phyloP scores from a whole-genome alignment of 495 filamentous ascomycete species.

The Hyaloscypha finlandica region DNA sequence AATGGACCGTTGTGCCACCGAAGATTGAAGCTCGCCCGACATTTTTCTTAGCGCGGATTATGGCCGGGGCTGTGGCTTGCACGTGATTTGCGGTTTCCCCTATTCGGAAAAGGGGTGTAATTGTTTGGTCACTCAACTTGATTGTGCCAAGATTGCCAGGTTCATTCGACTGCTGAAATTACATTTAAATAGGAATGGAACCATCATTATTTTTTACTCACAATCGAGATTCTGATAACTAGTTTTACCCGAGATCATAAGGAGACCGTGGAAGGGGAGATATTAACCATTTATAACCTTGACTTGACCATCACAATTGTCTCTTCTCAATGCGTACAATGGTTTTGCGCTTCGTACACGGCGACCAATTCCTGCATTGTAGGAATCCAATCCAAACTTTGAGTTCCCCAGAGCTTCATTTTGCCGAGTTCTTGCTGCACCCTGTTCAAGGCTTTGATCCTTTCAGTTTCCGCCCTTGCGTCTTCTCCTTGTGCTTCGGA shows the following conservation, averaged over 20 bases:
- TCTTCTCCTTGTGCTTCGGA: background rate
- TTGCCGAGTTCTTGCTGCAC: slow-evolving; percentile 5
- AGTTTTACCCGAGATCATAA: background rate
- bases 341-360: background rate
- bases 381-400: background rate
- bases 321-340: background rate
- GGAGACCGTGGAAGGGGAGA: background rate
- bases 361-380: background rate
- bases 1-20: slow-evolving; percentile 6
- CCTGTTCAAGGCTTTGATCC: background rate
- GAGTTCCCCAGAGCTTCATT: background rate
- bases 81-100: background rate
- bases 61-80: background rate
- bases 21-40: slow-evolving; percentile 10
- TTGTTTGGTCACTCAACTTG: background rate
- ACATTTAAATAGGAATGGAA: background rate
- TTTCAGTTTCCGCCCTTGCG: background rate
- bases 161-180: no score
- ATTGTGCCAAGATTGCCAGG: no score
- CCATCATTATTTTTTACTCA: background rate
- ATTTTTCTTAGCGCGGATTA: slow-evolving; percentile 16
- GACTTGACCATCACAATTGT: background rate
- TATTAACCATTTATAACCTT: background rate
- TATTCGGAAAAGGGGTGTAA: background rate
- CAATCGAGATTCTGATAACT: background rate